These are phyloP conservation scores for Allium cepa DNA, from an alignment of 106 monocot genomes.

Conservation along the genomic window DNA sequence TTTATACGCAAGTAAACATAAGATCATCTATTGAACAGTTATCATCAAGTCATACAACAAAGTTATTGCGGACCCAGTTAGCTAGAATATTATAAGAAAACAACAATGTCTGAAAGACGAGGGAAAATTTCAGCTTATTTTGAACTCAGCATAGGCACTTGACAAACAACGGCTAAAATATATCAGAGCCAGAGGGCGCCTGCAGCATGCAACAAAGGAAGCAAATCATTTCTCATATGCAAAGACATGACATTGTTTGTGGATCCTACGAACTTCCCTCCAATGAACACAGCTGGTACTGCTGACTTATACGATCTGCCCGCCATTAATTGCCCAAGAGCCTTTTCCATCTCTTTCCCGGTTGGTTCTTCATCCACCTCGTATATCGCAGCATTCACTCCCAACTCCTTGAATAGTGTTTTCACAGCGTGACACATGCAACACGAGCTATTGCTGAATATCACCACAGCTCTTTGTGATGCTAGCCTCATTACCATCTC, in stretches of 20 bases:
- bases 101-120: too few relatives aligned
- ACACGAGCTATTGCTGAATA: too few relatives aligned
- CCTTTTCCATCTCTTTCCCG: conserved; percentile 1
- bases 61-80: too few relatives aligned
- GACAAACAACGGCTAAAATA: too few relatives aligned
- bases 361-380: neutral
- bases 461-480: too few relatives aligned
- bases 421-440: conserved; percentile 36
- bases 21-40: too few relatives aligned
- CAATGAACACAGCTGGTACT: too few relatives aligned
- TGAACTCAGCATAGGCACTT: neutral
- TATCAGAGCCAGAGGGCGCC: too few relatives aligned
- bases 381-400: neutral
- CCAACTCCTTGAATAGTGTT: conserved; percentile 7
- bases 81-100: too few relatives aligned
- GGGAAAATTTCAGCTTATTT: neutral
- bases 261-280: neutral
- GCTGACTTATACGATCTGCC: too few relatives aligned
- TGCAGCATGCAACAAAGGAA: neutral
- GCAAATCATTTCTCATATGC: neutral
- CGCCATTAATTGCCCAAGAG: neutral
- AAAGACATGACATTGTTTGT: conserved; percentile 1
- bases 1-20: too few relatives aligned
- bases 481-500: conserved; percentile 8
- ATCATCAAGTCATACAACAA: too few relatives aligned